Evolutionary conservation across 225 moss, liverwort and hornwort species (phyloP).

Genomic region (Marchantia paleacea): DNA sequence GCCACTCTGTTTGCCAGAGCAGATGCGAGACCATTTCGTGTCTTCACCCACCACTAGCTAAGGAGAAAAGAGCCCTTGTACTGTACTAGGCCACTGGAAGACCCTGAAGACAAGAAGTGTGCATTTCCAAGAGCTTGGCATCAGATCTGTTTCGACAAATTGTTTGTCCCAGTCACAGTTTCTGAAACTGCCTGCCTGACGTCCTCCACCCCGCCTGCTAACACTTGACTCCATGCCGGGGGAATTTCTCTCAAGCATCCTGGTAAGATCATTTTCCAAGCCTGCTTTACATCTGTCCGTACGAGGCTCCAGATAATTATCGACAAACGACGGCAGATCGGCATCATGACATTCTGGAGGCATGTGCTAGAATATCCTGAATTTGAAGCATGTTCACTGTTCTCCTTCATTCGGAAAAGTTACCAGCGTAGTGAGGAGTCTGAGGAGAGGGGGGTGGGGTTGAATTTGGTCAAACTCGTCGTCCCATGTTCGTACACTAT

Average conservation of each 20-base stretch:
- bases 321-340: not conserved
- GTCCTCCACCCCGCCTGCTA: no score
- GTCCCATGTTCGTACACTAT: not conserved
- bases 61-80: no score
- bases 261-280: not conserved
- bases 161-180: not conserved
- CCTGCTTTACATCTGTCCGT: not conserved
- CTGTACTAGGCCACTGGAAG: not conserved
- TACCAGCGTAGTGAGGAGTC: no score
- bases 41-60: no score
- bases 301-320: not conserved
- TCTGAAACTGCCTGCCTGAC: not conserved
- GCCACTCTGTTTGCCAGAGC: no score
- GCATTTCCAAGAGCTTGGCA: not conserved
- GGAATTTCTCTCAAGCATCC: not conserved
- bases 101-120: not conserved
- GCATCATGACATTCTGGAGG: not conserved
- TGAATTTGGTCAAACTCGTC: not conserved
- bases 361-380: not conserved
- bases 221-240: no score
- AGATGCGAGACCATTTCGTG: no score
- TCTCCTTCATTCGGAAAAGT: not conserved
- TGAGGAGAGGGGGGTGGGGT: not conserved
- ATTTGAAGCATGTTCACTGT: not conserved
- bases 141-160: not conserved